Conservation (phyloP, 768 basidiomycete genomes). For the Hericium erinaceus region DNA sequence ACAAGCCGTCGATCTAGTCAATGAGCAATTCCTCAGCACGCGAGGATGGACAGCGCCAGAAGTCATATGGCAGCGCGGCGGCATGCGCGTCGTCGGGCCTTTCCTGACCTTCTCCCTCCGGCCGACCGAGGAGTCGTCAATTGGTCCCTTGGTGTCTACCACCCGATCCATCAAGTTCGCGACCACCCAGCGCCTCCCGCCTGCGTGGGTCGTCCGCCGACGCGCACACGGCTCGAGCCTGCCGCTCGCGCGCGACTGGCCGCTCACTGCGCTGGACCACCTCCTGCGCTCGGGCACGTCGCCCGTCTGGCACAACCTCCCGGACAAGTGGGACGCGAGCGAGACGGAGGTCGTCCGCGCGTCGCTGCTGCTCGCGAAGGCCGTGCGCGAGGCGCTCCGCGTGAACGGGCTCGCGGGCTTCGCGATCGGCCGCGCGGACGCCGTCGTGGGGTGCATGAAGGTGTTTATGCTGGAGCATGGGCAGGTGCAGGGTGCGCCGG, state of each 20-base stretch:
- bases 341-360: constrained; percentile 72
- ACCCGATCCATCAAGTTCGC: constrained; percentile 46
- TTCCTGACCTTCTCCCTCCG: constrained; percentile 45
- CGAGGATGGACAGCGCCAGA: constrained; percentile 28
- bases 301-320: constrained; percentile 58
- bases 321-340: constrained; percentile 64
- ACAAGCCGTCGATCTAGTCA: constrained; percentile 29
- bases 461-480: constrained; percentile 95
- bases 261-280: constrained; percentile 60
- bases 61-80: constrained; percentile 42
- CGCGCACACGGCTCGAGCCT: constrained; percentile 24
- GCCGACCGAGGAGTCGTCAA: constrained; percentile 28
- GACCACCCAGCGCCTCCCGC: constrained; percentile 44
- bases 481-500: constrained; percentile 31
- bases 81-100: constrained; percentile 43
- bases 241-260: constrained; percentile 55
- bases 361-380: constrained; percentile 51
- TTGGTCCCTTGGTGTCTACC: constrained; percentile 44
- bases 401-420: constrained; percentile 33
- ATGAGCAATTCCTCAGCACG: constrained; percentile 31
- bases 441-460: constrained; percentile 78
- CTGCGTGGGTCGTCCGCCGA: constrained; percentile 3
- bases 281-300: constrained; percentile 73
- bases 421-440: constrained; percentile 42
- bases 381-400: constrained; percentile 36